Base-by-base conservation (phyloP, 208 protist genomes). In the Crithidia sp. region DNA sequence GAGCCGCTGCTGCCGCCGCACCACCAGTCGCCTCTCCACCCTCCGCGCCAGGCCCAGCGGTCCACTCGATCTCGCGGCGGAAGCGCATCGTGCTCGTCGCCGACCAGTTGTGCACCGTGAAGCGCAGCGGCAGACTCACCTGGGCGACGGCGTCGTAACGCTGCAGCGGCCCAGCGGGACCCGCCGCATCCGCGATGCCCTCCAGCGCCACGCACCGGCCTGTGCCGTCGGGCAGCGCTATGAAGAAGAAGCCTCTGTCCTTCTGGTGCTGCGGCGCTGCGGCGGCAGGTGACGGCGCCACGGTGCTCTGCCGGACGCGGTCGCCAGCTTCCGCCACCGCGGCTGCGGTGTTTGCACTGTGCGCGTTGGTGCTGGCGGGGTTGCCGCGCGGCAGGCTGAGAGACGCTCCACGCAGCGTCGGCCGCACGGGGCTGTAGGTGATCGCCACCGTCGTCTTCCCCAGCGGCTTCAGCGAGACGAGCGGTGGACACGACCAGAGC, bases 221-320 rank as follows among this genome's bases (percentile, higher is more conserved):
- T 9, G 81, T 79, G 64, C 98, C 98, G 57, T 97, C 88, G 0
- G 97, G 95, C 41, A 96, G 83, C 61, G 98, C 94, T 28, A 99
- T 84, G 79, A 99, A 99, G 1, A 98, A 74, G 16, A 72, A 94
- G 17, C 86, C 97, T 4, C 54, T 40, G 76, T 98, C 95, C n/a
- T 53, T 68, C 63, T 68, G 63, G 9, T 44, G 54, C 28, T 57
- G 67, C 39, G 16, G 12, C 9, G 45, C 7, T 4, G n/a, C 41
- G 16, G 16, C 37, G 14, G 39, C 13, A 0, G 37, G 7, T 4
- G 49, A 13, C 9, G 56, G 14, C 6, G 54, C 56, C 6, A 16
- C 28, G 6, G 53, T 50, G 44, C 57, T 60, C 39, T 67, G 50
- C 12, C 50, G 57, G 28, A 28, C 44, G 39, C 65, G 17, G 58